Evolutionary conservation across 1,284 basidiomycete genomes (phyloP).

Genomic region (Bothia castanella): DNA sequence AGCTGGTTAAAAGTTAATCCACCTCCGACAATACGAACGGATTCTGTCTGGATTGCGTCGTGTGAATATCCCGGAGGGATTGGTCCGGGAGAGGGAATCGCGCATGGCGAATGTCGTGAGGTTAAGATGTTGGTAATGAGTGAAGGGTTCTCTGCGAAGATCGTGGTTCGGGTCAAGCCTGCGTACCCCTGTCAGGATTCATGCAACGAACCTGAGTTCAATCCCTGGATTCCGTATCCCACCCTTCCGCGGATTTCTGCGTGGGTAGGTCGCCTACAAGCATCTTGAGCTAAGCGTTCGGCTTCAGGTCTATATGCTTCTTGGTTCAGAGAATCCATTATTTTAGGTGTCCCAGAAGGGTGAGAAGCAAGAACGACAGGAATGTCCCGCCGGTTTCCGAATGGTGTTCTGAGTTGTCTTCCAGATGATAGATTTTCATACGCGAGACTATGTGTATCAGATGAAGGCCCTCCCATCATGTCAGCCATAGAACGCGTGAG

Average conservation of each 20-base stretch:
- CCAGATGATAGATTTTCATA: slow-evolving; percentile 8
- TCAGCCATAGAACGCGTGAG: slow-evolving; percentile 15
- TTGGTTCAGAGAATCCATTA: not conserved
- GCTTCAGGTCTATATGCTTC: slow-evolving; percentile 3
- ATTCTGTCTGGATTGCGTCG: not conserved
- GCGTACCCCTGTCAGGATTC: slow-evolving; percentile 3
- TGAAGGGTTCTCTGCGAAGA: slow-evolving; percentile 6
- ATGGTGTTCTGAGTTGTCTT: not conserved
- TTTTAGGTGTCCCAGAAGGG: slow-evolving; percentile 5
- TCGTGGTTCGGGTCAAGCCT: slow-evolving; percentile 1
- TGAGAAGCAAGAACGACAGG: slow-evolving; percentile 4
- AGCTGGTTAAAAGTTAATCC: not conserved
- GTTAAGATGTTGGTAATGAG: slow-evolving; percentile 2
- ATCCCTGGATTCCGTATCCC: slow-evolving; percentile 20
- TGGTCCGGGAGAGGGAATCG: not conserved
- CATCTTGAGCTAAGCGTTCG: slow-evolving; percentile 6
- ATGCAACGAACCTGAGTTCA: slow-evolving; percentile 14
- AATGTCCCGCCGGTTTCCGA: slow-evolving; percentile 3
- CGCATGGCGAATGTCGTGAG: slow-evolving; percentile 1
- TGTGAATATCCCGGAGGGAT: slow-evolving; percentile 12
- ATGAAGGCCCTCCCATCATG: not conserved
- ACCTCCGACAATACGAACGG: not conserved
- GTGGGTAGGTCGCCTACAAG: slow-evolving; percentile 10
- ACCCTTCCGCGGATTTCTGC: not conserved
- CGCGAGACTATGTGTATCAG: not conserved